Evolutionary conservation across 345 rosid species (phyloP).

Genomic region (Linum lewisii): DNA sequence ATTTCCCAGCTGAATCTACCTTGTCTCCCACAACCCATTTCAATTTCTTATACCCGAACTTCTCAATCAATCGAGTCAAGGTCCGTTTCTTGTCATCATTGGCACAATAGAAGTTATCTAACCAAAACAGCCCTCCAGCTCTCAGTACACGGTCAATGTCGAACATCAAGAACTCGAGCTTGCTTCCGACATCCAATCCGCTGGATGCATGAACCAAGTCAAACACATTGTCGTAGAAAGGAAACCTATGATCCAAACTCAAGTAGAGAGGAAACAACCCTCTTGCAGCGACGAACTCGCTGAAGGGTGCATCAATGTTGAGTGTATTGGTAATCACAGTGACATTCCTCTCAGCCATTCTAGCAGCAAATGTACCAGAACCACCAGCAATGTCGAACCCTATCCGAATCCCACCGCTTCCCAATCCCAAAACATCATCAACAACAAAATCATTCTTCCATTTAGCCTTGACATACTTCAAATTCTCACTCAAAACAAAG

Average conservation of each 20-base stretch:
- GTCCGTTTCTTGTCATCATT: constrained; percentile 57
- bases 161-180: constrained; percentile 90
- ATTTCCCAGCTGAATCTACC: constrained; percentile 35
- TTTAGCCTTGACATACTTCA: constrained; percentile 53
- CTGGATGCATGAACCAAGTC: constrained; percentile 68
- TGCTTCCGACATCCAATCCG: constrained; percentile 60
- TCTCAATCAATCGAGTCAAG: constrained; percentile 70
- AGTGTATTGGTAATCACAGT: constrained; percentile 59
- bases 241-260: constrained; percentile 88
- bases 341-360: constrained; percentile 88
- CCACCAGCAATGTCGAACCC: constrained; percentile 87
- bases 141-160: constrained; percentile 78
- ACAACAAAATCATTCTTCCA: constrained; percentile 75
- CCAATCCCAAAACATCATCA: constrained; percentile 67
- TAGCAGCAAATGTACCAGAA: constrained; percentile 80
- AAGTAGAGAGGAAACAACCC: constrained; percentile 77
- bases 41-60: constrained; percentile 80
- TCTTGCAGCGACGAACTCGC: constrained; percentile 77
- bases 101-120: constrained; percentile 68
- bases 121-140: constrained; percentile 79
- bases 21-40: constrained; percentile 95
- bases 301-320: constrained; percentile 72
- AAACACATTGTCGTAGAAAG: constrained; percentile 76
- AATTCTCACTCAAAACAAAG: constrained; percentile 44
- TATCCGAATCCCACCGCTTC: constrained; percentile 59